phyloP scores from a whole-genome alignment of 164 flowering plant genomes.

The Chloranthus sessilifolius region DNA sequence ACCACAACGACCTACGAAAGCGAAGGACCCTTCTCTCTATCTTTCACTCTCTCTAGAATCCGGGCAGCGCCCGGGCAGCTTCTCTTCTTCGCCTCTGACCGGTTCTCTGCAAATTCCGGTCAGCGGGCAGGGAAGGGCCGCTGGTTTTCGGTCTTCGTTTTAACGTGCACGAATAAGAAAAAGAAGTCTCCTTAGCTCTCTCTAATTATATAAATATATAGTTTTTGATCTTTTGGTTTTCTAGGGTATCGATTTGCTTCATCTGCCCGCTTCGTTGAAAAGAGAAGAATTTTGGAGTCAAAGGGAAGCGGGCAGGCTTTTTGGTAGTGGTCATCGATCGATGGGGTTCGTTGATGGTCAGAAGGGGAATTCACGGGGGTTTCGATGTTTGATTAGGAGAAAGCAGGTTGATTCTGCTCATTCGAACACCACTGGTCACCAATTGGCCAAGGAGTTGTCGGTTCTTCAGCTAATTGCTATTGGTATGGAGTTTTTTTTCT shows the following conservation, averaged over 20 bases:
- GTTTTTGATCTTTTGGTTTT: background rate
- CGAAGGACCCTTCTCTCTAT: no score
- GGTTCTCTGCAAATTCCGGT: background rate
- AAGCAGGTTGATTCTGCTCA: conserved; percentile 63
- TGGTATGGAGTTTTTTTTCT: conserved; percentile 34
- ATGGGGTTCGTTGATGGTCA: conserved; percentile 24
- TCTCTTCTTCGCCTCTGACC: background rate
- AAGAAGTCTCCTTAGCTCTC: background rate
- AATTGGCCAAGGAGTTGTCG: conserved; percentile 59
- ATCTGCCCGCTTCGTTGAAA: conserved; percentile 13
- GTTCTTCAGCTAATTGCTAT: conserved; percentile 63
- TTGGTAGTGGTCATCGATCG: background rate
- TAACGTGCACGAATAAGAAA: background rate
- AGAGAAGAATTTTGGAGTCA: background rate
- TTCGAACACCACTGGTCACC: conserved; percentile 18
- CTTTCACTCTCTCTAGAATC: background rate
- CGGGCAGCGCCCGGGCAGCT: background rate
- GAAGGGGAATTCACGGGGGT: conserved; percentile 28
- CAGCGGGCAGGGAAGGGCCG: background rate
- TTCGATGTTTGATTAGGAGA: conserved; percentile 53
- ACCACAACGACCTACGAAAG: no score
- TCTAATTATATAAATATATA: no score
- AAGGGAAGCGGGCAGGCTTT: conserved; percentile 15
- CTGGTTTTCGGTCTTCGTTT: background rate
- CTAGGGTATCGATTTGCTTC: background rate